A percentile compares a stretch with the other conserved stretches of the same genome.
Evolutionary conservation across 1,139 yeast genomes (phyloP).

Genomic region (Kurtzmaniella quercitrusa): DNA sequence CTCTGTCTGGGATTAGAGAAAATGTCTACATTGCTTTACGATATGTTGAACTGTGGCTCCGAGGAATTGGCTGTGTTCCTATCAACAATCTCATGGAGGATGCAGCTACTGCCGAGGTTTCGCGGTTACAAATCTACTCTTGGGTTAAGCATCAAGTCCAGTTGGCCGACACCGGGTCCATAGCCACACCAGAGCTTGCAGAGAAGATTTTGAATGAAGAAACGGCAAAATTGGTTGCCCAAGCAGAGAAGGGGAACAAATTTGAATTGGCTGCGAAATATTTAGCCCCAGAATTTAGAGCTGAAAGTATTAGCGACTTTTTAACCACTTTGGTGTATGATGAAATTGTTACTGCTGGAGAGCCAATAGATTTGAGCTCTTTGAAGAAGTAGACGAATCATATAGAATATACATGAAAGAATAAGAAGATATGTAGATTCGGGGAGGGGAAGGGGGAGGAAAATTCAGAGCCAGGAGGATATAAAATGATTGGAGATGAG

Average conservation of each 20-base stretch:
- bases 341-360: slow-evolving; percentile 13
- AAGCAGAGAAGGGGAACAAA: slow-evolving; percentile 9
- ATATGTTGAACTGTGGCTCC: slow-evolving; percentile 16
- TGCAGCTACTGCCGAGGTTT: slow-evolving; percentile 20
- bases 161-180: slow-evolving; percentile 11
- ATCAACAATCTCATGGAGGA: slow-evolving; percentile 18
- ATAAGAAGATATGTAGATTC: too few species aligned
- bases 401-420: not conserved
- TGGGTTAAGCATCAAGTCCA: slow-evolving; percentile 15
- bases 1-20: slow-evolving; percentile 14
- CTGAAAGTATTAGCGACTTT: slow-evolving; percentile 15
- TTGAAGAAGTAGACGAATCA: slow-evolving; percentile 6
- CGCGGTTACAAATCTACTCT: slow-evolving; percentile 14
- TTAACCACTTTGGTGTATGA: slow-evolving; percentile 17
- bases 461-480: too few species aligned
- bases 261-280: slow-evolving; percentile 15
- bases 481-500: too few species aligned
- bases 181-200: slow-evolving; percentile 13
- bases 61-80: slow-evolving; percentile 17
- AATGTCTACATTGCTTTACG: slow-evolving; percentile 16
- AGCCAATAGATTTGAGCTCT: slow-evolving; percentile 11
- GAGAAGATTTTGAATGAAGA: slow-evolving; percentile 12
- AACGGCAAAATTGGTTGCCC: slow-evolving; percentile 8
- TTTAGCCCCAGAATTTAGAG: slow-evolving; percentile 16
- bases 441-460: too few species aligned